Base-by-base conservation (phyloP, 2,329 filamentous ascomycete species). In the Fusarium musae region DNA sequence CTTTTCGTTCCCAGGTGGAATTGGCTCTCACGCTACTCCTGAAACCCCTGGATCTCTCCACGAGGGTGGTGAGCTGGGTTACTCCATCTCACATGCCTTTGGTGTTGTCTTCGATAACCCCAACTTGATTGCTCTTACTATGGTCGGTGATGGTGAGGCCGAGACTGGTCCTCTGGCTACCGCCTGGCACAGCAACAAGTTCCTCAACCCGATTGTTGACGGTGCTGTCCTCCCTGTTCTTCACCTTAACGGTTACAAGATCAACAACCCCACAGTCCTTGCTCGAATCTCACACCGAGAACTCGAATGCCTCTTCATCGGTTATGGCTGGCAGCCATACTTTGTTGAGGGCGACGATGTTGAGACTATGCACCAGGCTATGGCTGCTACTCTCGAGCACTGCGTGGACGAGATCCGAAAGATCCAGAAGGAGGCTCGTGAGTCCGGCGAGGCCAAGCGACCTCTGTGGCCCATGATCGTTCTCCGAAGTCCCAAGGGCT, bases 211-310 rank as follows among this genome's bases (percentile, higher is more conserved):
- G 9, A 92, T 93, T 75, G 91, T 88, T 1, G 93, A 95, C 77
- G 93, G 93, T 36, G 93, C 92, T 42, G 93, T 95, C 12, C 86
- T 95, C 3, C 93, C 93, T 0, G 90, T 95, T 10, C 86, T 95
- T 16, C 92, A 95, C 80, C 85, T 95, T 39, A 95, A 95, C 76
- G 93, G 93, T 52, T 95, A 95, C 87, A 95, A 95, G 85, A 95
- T 95, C 85, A 93, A 93, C 85, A 93, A 94, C 81, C 92, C 92
- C 13, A 95, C 91, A 9, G 79, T 95, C 1, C 87, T 95, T 21
- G 90, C 93, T 19, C 90, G 93, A 73, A 92, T 95, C 78, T 89
- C 89, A 47, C 92, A 94, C 79, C 89, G 92, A 70, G 93, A 95
- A 82, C 85, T 95, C 10, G 87, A 90, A 75, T 84, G 87, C 30